Evolutionary conservation across 2,329 filamentous ascomycete species (phyloP).

Genomic region (Pyrenophora graminea): DNA sequence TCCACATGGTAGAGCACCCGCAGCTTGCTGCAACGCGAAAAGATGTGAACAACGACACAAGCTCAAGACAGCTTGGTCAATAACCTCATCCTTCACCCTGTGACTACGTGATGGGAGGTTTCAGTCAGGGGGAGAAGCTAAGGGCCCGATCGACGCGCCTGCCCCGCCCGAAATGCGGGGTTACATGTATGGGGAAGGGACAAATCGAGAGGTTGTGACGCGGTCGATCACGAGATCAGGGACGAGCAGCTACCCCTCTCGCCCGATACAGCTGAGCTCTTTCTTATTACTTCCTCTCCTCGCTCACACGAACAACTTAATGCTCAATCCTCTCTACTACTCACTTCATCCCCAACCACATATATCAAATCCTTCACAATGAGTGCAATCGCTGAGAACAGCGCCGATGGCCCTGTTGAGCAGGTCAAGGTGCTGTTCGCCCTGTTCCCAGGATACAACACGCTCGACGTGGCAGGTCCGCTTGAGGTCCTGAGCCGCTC

Average conservation of each 20-base stretch:
- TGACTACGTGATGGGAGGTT: background rate
- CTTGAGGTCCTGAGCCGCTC: conserved; percentile 62
- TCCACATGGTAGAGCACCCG: background rate
- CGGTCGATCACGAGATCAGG: conserved; percentile 27
- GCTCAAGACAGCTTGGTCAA: too few species aligned
- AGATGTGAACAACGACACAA: too few species aligned
- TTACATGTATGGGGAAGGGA: conserved; percentile 31
- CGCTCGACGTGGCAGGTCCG: conserved; percentile 61
- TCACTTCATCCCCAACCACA: conserved; percentile 24
- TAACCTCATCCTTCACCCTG: too few species aligned
- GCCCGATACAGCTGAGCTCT: conserved; percentile 22
- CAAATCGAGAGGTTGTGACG: conserved; percentile 23
- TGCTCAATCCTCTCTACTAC: conserved; percentile 20
- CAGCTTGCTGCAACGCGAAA: too few species aligned
- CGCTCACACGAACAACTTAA: conserved; percentile 23
- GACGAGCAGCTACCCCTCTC: conserved; percentile 23
- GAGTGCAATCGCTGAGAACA: conserved; percentile 46
- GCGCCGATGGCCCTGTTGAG: conserved; percentile 54
- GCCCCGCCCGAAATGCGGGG: conserved; percentile 31
- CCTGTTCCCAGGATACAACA: conserved; percentile 61
- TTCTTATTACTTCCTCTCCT: conserved; percentile 16
- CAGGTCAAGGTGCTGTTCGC: conserved; percentile 67
- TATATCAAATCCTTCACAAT: conserved; percentile 37
- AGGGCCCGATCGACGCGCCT: conserved; percentile 18
- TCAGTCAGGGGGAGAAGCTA: conserved; percentile 15